Base-by-base conservation (phyloP, 1,284 basidiomycete genomes). In the Singerocomus inundabilis region DNA sequence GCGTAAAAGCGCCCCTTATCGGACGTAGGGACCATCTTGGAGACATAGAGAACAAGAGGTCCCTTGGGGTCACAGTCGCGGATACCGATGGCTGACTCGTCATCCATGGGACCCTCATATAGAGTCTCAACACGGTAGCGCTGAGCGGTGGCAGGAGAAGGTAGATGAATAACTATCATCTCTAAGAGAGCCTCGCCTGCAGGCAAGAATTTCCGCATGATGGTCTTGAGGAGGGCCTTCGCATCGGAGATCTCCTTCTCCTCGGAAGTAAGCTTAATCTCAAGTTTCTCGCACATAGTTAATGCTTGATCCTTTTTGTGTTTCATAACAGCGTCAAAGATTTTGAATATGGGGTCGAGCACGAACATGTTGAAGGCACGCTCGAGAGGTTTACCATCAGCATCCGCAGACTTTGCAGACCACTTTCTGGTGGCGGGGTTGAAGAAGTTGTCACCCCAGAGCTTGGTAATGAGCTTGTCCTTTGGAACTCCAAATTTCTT, bases 1-100 rank as follows among this genome's bases (percentile, higher is more conserved):
- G 97, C 97, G 77, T 99, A 99, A 91, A 99, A 99, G 60, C 97
- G 95, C 69, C 97, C 97, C 79, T 99, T 99, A 78, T 99, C 97
- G 64, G 96, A 97, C 52, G 97, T 99, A 59, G 97, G 97, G 62
- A 99, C 96, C 97, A 99, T 99, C 87, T 99, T 99, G 66, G 97
- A 99, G 77, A 99, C 82, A 78, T 99, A 99, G 63, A 98, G 84
- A 73, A 99, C 95, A 61, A 99, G 88, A 60, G 97, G 97, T 58
- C 86, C 97, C 57, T 89, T 91, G 72, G 97, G 88, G 77, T 99
- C 93, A 73, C 97, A 99, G 76, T 99, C 95, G 59, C 97, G 89
- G 78, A 99, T 97, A 80, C 87, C 93, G 66, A 98, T 94, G 65
- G 97, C 97, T 53, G 93, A 96, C 77, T 99, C 96, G 71, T 99